These are phyloP conservation scores for Neopestalotiopsis rosae DNA, from an alignment of 2,329 filamentous ascomycete species.

Conservation along the genomic window DNA sequence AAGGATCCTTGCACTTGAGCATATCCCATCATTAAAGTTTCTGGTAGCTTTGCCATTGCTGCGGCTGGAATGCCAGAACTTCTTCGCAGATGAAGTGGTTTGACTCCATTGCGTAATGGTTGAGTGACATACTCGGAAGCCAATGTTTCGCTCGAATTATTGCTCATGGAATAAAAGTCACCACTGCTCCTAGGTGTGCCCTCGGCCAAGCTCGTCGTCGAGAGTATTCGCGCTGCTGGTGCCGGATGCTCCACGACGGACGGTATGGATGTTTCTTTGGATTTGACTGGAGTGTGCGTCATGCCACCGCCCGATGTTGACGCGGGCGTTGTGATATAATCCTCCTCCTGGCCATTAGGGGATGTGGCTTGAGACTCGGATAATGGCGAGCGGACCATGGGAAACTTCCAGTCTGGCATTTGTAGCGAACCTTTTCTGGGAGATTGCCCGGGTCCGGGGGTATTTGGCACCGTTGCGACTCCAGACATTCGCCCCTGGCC, in stretches of 20 bases:
- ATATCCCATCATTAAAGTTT: constrained; percentile 97
- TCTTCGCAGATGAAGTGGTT: constrained; percentile 52
- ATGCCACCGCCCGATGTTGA: constrained; percentile 37
- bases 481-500: constrained; percentile 44
- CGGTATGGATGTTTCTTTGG: constrained; percentile 48
- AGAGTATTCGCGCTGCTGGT: constrained; percentile 73
- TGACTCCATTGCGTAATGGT: constrained; percentile 38
- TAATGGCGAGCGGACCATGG: constrained; percentile 50
- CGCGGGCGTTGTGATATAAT: constrained; percentile 47
- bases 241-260: constrained; percentile 61
- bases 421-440: constrained; percentile 47
- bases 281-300: constrained; percentile 43
- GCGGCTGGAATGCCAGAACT: constrained; percentile 48
- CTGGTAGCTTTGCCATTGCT: constrained; percentile 60
- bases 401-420: constrained; percentile 64
- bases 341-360: constrained; percentile 37
- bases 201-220: constrained; percentile 75
- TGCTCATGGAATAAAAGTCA: constrained; percentile 94
- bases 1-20: constrained; percentile 94
- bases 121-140: constrained; percentile 84
- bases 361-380: constrained; percentile 36
- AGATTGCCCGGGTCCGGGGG: constrained; percentile 46
- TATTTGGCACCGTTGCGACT: constrained; percentile 50
- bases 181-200: constrained; percentile 89
- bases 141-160: constrained; percentile 91